phyloP scores from a whole-genome alignment of 1,284 basidiomycete genomes.

The Calocybe gambosa region DNA sequence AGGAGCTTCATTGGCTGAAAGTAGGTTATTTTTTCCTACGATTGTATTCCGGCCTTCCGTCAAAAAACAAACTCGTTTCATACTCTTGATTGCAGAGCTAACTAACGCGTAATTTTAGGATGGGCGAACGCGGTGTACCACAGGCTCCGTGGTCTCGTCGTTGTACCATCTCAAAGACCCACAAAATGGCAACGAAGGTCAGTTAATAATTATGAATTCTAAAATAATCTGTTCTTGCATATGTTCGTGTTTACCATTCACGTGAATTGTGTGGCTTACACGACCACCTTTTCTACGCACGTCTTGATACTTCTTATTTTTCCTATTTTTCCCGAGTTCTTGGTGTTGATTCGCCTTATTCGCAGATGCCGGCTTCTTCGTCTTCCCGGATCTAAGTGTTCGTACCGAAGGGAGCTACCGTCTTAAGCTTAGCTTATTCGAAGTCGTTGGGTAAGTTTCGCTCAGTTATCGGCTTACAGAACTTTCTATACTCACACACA shows the following conservation, averaged over 20 bases:
- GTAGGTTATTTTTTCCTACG: conserved; percentile 27
- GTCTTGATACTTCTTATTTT: background rate
- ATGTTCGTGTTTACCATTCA: background rate
- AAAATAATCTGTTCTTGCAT: background rate
- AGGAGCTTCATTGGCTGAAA: conserved; percentile 91
- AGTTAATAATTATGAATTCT: background rate
- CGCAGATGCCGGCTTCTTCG: conserved; percentile 83
- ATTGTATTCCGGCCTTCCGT: background rate
- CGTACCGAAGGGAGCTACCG: conserved; percentile 84
- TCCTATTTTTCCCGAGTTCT: background rate
- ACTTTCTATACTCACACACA: background rate
- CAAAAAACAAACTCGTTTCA: background rate
- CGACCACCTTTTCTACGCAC: background rate
- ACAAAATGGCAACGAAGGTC: conserved; percentile 64
- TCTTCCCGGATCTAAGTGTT: conserved; percentile 84
- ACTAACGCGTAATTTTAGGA: conserved; percentile 38
- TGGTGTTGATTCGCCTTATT: background rate
- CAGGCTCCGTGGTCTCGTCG: conserved; percentile 85
- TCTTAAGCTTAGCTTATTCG: conserved; percentile 87
- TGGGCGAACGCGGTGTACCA: conserved; percentile 85
- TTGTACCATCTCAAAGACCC: conserved; percentile 95
- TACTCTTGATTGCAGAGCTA: background rate
- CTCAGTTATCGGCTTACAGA: conserved; percentile 3
- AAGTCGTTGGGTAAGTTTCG: conserved; percentile 82
- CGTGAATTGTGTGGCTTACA: background rate